These are phyloP conservation scores for Bryoerythrophyllum caledonicum DNA, from an alignment of 225 moss, liverwort and hornwort genomes.

Conservation along the genomic window DNA sequence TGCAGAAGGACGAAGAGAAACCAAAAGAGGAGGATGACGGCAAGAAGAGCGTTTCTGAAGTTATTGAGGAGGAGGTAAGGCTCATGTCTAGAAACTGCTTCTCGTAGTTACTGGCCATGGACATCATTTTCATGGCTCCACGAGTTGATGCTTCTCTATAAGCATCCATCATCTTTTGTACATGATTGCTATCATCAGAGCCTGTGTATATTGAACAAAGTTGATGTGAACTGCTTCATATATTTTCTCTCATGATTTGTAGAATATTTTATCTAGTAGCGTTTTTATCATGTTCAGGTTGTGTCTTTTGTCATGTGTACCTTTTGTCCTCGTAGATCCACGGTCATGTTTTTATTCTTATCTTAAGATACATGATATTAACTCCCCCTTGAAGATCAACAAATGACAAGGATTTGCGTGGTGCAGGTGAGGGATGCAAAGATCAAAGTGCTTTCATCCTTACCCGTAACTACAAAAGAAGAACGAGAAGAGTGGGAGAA, in stretches of 20 bases:
- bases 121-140: not conserved
- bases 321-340: slow-evolving; percentile 4
- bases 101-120: not conserved
- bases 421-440: slow-evolving; percentile 90
- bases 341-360: slow-evolving; percentile 2
- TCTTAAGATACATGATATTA: not conserved
- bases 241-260: not conserved
- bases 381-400: not conserved
- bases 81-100: slow-evolving; percentile 7
- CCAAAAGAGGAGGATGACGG: slow-evolving; percentile 67
- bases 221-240: slow-evolving; percentile 1
- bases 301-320: not conserved
- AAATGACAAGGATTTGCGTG: slow-evolving; percentile 17
- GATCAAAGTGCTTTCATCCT: slow-evolving; percentile 75
- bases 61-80: slow-evolving; percentile 79
- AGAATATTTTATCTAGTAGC: not conserved
- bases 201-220: not conserved
- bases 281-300: not conserved
- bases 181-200: slow-evolving; percentile 1
- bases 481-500: slow-evolving; percentile 95
- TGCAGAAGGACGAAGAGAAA: slow-evolving; percentile 77
- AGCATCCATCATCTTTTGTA: slow-evolving; percentile 4
- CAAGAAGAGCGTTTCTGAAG: slow-evolving; percentile 67
- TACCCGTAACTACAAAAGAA: slow-evolving; percentile 65
- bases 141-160: slow-evolving; percentile 1